Conservation (phyloP, 352 stramenopile genomes). For the Globisporangium nunn region DNA sequence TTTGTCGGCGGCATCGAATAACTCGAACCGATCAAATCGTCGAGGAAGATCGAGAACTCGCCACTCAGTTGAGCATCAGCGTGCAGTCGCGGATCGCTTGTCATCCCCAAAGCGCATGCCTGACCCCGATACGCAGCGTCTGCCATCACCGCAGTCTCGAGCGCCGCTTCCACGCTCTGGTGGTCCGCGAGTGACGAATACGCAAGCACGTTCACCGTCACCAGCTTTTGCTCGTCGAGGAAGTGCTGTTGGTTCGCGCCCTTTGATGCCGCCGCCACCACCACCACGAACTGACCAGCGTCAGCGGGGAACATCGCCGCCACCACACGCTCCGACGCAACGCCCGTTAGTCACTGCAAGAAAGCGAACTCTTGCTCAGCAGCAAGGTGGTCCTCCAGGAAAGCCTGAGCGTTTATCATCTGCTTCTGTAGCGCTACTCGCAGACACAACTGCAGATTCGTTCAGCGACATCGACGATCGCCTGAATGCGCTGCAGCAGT, state of each 20-base stretch:
- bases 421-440: slow-evolving; percentile 23
- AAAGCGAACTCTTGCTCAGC: slow-evolving; percentile 1
- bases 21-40: slow-evolving; percentile 36
- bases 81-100: slow-evolving; percentile 42
- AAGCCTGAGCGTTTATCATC: slow-evolving; percentile 4
- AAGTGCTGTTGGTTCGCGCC: neutral
- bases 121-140: slow-evolving; percentile 7
- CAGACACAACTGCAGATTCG: slow-evolving; percentile 61
- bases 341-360: neutral
- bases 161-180: slow-evolving; percentile 20
- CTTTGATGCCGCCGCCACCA: neutral
- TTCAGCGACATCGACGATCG: slow-evolving; percentile 86
- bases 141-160: slow-evolving; percentile 15
- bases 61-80: slow-evolving; percentile 41
- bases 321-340: slow-evolving; percentile 3
- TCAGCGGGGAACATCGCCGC: neutral
- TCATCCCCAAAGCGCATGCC: slow-evolving; percentile 40
- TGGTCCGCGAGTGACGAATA: slow-evolving; percentile 6
- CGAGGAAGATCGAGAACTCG: slow-evolving; percentile 30
- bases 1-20: slow-evolving; percentile 49
- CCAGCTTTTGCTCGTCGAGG: slow-evolving; percentile 4
- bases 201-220: slow-evolving; percentile 23
- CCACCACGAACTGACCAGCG: slow-evolving; percentile 1
- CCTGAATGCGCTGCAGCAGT: slow-evolving; percentile 73
- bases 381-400: neutral